phyloP scores from a whole-genome alignment of 306 rosid species.

The Astragalus glycyphyllos region DNA sequence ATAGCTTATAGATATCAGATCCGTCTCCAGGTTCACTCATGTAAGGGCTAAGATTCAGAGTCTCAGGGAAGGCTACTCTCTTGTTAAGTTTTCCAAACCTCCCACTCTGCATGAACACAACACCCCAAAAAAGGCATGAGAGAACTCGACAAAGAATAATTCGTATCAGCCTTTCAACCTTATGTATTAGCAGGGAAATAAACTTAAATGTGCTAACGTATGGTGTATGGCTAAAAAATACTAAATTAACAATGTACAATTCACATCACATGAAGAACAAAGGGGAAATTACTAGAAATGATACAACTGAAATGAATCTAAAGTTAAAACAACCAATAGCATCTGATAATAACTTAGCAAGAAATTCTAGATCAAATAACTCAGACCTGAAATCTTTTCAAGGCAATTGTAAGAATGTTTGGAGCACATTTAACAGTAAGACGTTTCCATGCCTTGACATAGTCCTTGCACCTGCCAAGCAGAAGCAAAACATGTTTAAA shows the following conservation, averaged over 20 bases:
- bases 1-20: constrained; percentile 74
- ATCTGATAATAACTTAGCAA: constrained; percentile 26
- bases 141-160: constrained; percentile 10
- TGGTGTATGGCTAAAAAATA: not conserved
- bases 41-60: constrained; percentile 79
- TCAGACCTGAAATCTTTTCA: constrained; percentile 97
- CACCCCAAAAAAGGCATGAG: constrained; percentile 12
- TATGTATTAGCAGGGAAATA: not conserved
- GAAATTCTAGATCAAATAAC: constrained; percentile 34
- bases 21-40: constrained; percentile 85
- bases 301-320: not conserved
- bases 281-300: constrained; percentile 24
- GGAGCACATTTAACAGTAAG: constrained; percentile 86
- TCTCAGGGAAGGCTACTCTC: constrained; percentile 89
- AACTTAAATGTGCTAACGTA: not conserved
- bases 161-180: constrained; percentile 22
- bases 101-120: constrained; percentile 71
- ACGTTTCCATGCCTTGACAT: constrained; percentile 94
- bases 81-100: constrained; percentile 96
- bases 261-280: constrained; percentile 15
- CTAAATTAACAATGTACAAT: not conserved
- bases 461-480: constrained; percentile 90
- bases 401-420: constrained; percentile 89
- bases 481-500: constrained; percentile 40
- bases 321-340: constrained; percentile 28